phyloP scores from a whole-genome alignment of 495 filamentous ascomycete genomes.

The Neurospora sp. region DNA sequence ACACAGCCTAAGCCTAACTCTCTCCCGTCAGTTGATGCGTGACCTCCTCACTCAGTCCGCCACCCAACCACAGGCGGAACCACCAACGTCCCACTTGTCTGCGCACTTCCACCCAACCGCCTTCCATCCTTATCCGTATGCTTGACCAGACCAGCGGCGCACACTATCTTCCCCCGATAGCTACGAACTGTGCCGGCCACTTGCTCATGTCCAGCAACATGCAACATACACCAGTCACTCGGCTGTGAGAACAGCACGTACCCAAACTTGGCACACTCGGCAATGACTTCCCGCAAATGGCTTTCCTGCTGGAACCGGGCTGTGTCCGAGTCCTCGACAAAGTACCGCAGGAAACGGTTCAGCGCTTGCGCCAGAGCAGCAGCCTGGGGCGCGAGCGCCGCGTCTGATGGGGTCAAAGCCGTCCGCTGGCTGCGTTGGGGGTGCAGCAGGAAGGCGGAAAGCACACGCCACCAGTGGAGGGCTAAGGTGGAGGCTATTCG shows the following conservation, averaged over 20 bases:
- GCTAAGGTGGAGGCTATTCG: conserved; percentile 18
- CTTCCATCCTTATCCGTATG: conserved; percentile 16
- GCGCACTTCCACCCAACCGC: conserved; percentile 5
- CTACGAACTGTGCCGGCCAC: background rate
- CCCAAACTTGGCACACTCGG: conserved; percentile 22
- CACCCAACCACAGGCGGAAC: conserved; percentile 8
- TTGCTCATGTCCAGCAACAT: conserved; percentile 2
- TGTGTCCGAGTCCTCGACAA: conserved; percentile 15
- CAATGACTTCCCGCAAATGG: conserved; percentile 23
- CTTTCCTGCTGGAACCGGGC: conserved; percentile 24
- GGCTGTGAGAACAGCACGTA: conserved; percentile 27
- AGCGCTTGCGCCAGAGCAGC: conserved; percentile 16
- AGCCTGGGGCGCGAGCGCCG: conserved; percentile 18
- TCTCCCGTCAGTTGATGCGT: background rate
- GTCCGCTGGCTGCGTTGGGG: conserved; percentile 22
- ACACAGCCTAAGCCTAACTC: background rate
- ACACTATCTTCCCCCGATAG: conserved; percentile 13
- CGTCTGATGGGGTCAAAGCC: conserved; percentile 16
- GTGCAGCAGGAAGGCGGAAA: conserved; percentile 28
- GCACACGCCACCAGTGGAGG: conserved; percentile 23
- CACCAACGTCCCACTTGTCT: conserved; percentile 1
- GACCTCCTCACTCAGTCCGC: background rate
- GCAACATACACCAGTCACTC: conserved; percentile 18
- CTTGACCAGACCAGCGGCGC: conserved; percentile 19
- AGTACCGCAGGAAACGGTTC: conserved; percentile 21